Conservation (phyloP, 140 eudicot genomes). For the Erigeron philadelphicus region DNA sequence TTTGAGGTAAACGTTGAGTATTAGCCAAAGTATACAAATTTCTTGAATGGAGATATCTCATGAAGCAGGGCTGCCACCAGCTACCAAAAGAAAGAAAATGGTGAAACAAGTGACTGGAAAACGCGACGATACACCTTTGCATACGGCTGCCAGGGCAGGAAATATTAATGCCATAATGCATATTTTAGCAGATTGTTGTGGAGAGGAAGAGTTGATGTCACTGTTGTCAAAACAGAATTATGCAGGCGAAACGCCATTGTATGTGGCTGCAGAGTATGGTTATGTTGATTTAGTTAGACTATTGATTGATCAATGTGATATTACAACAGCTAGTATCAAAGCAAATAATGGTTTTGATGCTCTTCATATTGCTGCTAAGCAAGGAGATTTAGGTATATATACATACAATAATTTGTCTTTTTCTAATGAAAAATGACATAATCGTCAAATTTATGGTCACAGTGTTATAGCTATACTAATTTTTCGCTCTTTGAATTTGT, state of each 20-base stretch:
- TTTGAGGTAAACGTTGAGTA: constrained; percentile 23
- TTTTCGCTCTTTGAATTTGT: neutral
- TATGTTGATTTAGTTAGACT: constrained; percentile 54
- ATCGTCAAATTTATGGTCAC: neutral
- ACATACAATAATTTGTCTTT: neutral
- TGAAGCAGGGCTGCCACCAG: constrained; percentile 32
- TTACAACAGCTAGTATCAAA: constrained; percentile 51
- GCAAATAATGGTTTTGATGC: constrained; percentile 76
- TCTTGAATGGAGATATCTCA: constrained; percentile 36
- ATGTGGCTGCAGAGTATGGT: constrained; percentile 59
- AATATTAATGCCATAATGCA: constrained; percentile 36
- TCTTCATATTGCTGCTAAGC: constrained; percentile 76
- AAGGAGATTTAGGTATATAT: constrained; percentile 55
- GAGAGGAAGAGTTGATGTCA: constrained; percentile 38
- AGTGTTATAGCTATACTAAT: neutral
- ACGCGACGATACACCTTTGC: constrained; percentile 56
- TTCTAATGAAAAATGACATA: neutral
- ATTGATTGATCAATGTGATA: constrained; percentile 49
- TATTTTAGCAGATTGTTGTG: constrained; percentile 29
- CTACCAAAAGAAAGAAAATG: constrained; percentile 43
- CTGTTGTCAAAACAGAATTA: constrained; percentile 43
- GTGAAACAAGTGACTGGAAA: constrained; percentile 53
- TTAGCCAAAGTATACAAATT: constrained; percentile 13
- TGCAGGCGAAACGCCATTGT: constrained; percentile 55
- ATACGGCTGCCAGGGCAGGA: constrained; percentile 58